Evolutionary conservation across 2,329 filamentous ascomycete species (phyloP), one percentile per base, ranked within the genome.

Genomic region (Beauveria asiatica): DNA sequence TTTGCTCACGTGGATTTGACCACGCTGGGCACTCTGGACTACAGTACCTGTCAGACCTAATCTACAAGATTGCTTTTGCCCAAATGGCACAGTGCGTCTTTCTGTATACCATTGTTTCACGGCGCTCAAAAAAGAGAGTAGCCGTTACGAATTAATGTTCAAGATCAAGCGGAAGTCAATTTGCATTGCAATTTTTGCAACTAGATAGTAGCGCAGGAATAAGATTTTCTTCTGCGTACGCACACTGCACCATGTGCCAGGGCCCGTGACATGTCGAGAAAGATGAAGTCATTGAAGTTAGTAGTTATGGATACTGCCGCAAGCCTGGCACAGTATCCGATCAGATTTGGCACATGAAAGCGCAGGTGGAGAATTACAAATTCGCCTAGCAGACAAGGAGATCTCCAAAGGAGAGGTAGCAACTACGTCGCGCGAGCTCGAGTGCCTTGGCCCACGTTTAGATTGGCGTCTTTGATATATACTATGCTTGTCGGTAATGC

Each of bases 1-100:
- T 77, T 80, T 61, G 69, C 72, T n/a, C 68, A 69, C 21, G 64
- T 78, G 60, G 76, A 80, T 53, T 33, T 33, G 30, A 33, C 10
- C 30, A 11, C 30, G 11, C 79, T 77, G 75, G 70, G 73, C 52
- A 68, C 65, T 56, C 62, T 73, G 62, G 70, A 73, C 53, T 72
- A 59, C 25, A 70, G 63, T 19, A 23, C 4, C 23, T 60, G 50
- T 23, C 44, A 60, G 44, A 23, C 44, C 13, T 55, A 55, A 60
- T 49, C 33, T 41, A 49, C 39, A 51, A 51, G 56, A 58, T 51
- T 51, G 48, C 56, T 33, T 58, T 13, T 58, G 56, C 39, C 48
- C 13, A 19, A 33, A 5, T n/a, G 48, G 48, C 56, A 51, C n/a
- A 45, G 46, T 45, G 48, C 39, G 56, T 58, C 48, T 58, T 52